These are phyloP conservation scores for Paspalum vaginatum DNA, from an alignment of 176 grass and related monocot genomes.

Conservation along the genomic window DNA sequence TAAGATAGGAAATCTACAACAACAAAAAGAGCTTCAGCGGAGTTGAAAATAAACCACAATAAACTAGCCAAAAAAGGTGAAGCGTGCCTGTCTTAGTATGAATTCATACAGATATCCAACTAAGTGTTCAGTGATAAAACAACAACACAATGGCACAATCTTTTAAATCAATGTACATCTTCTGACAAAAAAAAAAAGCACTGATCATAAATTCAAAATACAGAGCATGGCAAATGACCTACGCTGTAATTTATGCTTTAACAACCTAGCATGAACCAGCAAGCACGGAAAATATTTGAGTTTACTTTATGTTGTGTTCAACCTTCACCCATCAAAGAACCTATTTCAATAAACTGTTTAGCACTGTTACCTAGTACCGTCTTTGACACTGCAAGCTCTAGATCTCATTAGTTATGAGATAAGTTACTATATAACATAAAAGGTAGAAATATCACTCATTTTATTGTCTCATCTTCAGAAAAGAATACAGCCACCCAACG, in stretches of 20 bases:
- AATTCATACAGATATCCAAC: slow-evolving; percentile 15
- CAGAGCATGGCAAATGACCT: slow-evolving; percentile 7
- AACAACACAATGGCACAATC: slow-evolving; percentile 3
- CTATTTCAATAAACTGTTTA: slow-evolving; percentile 28
- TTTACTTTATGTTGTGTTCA: background rate
- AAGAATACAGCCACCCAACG: background rate
- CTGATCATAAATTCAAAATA: slow-evolving; percentile 16
- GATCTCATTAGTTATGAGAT: slow-evolving; percentile 8
- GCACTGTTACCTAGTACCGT: slow-evolving; percentile 2
- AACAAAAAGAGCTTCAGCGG: slow-evolving; percentile 12
- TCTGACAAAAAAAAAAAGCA: background rate
- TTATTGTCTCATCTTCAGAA: slow-evolving; percentile 15
- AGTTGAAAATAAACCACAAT: background rate
- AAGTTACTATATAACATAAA: background rate
- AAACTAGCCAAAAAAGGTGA: slow-evolving; percentile 1
- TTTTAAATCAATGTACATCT: background rate
- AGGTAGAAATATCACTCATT: background rate
- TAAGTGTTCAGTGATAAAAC: background rate
- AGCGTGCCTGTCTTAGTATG: background rate
- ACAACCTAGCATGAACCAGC: slow-evolving; percentile 2
- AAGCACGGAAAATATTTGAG: background rate
- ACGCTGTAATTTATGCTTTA: background rate
- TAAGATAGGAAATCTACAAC: slow-evolving; percentile 89
- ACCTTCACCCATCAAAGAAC: background rate
- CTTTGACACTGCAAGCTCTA: slow-evolving; percentile 2